Conservation (phyloP, 768 basidiomycete species). For the Leccinum pellstonianum region DNA sequence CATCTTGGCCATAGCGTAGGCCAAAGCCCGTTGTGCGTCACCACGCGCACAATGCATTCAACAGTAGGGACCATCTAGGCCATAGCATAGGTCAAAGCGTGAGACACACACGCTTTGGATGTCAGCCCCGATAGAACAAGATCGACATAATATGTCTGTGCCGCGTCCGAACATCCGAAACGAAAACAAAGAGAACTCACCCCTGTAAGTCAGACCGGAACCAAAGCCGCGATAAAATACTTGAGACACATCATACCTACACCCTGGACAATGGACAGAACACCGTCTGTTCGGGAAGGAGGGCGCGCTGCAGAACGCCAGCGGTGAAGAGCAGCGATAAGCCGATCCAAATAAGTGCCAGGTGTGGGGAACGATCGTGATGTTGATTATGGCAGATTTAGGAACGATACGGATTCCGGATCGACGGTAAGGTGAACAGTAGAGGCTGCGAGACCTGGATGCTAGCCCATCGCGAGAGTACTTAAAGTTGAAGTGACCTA, state of each 20-base stretch:
- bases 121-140: too few species aligned
- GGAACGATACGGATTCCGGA: too few species aligned
- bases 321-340: too few species aligned
- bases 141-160: neutral
- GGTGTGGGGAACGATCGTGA: too few species aligned
- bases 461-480: too few species aligned
- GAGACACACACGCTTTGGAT: neutral
- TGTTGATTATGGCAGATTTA: too few species aligned
- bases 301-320: too few species aligned
- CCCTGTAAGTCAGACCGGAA: neutral
- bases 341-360: too few species aligned
- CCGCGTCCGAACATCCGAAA: neutral
- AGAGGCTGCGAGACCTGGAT: too few species aligned
- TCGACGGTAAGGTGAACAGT: too few species aligned
- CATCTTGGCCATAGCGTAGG: neutral
- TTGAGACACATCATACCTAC: slow-evolving; percentile 87
- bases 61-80: neutral
- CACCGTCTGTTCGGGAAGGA: too few species aligned
- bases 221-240: slow-evolving; percentile 22
- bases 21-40: neutral
- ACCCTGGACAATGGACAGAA: slow-evolving; percentile 63
- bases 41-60: neutral
- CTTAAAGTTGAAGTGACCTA: neutral
- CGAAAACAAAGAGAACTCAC: neutral
- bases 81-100: neutral